Base-by-base conservation (phyloP, 192 early-diverging fungal species). In the Backusella luteola region DNA sequence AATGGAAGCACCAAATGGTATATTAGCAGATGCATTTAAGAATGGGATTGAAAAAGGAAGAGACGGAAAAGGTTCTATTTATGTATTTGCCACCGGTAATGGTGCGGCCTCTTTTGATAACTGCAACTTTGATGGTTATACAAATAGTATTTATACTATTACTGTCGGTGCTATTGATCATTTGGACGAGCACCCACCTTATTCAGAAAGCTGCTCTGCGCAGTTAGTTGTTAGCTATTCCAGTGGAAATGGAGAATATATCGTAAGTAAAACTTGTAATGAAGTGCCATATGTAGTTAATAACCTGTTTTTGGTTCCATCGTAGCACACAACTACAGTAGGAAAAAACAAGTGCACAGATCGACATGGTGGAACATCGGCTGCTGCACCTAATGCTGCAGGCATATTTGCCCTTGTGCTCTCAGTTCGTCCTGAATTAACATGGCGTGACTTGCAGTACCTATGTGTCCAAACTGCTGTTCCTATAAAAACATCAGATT, bases 71-170 rank as follows among this genome's bases (percentile, higher is more conserved):
- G 97, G 97, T 3, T 93, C 92, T 8, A 85, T 99, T 17, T 99
- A 87, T 77, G 95, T 99, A 1, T 99, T 98, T 86, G 97, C 96
- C 21, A 92, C 94, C 0, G 97, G 97, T 35, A 99, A 99, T 79
- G 97, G 97, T 8, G 96, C 91, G 0, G 76, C 78, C 0, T 76
- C 74, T 12, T 85, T 85, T 29, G 97, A 99, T 75, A 95, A 99
- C 80, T 99, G 97, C 79, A 98, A 98, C 79, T 96, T 89, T 85
- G 97, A 98, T 81, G 96, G 96, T 15, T 98, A 97, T 82, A 96
- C 96, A 15, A 99, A 99, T 80, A 94, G 92, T 80, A 94, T 98
- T 34, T 99, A 96, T 80, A 98, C 97, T 1, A 92, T 99, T 44
- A 96, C 94, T 29, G 92, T 99, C 34, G 93, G 94, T 17, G 95